Percentiles rank a stretch among this genome's conserved stretches.
phyloP scores from a whole-genome alignment of 768 basidiomycete species.

The Phaeotremella skinneri region DNA sequence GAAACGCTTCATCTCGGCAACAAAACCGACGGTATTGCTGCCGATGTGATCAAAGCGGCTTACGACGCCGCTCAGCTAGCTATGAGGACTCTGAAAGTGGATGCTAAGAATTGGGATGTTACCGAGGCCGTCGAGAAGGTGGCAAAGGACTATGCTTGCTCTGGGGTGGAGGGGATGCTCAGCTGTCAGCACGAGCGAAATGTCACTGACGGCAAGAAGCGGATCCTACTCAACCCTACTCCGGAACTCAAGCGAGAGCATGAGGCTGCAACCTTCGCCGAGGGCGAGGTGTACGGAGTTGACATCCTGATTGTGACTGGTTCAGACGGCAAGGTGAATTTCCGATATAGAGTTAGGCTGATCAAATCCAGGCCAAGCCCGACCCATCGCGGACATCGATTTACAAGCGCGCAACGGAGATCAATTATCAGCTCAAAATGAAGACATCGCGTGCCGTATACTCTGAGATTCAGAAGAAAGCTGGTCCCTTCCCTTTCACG shows the following conservation, averaged over 20 bases:
- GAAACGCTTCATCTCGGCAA: slow-evolving; percentile 91
- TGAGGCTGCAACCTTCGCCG: slow-evolving; percentile 79
- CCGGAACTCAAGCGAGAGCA: slow-evolving; percentile 81
- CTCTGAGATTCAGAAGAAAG: slow-evolving; percentile 95
- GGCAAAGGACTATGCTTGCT: slow-evolving; percentile 66
- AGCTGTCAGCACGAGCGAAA: slow-evolving; percentile 93
- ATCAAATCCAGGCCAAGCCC: slow-evolving; percentile 66
- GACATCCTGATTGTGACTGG: slow-evolving; percentile 75
- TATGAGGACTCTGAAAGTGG: slow-evolving; percentile 84
- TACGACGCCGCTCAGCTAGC: slow-evolving; percentile 89
- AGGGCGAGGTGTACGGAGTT: slow-evolving; percentile 92
- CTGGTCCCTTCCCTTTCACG: slow-evolving; percentile 97
- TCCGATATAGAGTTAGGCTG: slow-evolving; percentile 1
- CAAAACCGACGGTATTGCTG: slow-evolving; percentile 72
- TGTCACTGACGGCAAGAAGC: slow-evolving; percentile 93
- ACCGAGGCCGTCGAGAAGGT: slow-evolving; percentile 79
- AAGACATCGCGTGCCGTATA: slow-evolving; percentile 96
- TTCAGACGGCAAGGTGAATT: slow-evolving; percentile 69
- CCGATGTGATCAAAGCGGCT: slow-evolving; percentile 90
- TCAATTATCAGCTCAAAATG: slow-evolving; percentile 94
- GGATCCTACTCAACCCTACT: slow-evolving; percentile 84
- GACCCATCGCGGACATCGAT: slow-evolving; percentile 89
- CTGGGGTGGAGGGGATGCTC: slow-evolving; percentile 95
- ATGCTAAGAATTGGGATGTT: slow-evolving; percentile 91
- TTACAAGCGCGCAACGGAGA: slow-evolving; percentile 76